A percentile compares a stretch with the other conserved stretches of the same genome.
These are phyloP conservation scores for Rhizophora apiculata DNA, from an alignment of 345 rosid genomes.

Conservation along the genomic window DNA sequence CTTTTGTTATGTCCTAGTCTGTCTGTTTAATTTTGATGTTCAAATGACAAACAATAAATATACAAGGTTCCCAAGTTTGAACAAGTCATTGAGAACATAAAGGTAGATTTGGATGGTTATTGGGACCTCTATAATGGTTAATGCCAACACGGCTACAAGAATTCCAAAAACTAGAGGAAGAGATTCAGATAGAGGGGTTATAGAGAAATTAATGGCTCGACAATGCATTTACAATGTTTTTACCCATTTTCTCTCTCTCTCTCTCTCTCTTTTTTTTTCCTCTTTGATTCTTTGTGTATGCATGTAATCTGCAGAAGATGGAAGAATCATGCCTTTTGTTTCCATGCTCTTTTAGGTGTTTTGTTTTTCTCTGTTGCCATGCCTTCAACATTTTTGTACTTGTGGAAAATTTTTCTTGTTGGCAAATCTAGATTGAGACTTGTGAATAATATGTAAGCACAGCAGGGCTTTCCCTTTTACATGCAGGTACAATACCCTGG, in stretches of 20 bases:
- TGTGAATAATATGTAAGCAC: not conserved
- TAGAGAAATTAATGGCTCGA: no score
- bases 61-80: not conserved
- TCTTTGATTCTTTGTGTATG: no score
- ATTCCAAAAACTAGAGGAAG: no score
- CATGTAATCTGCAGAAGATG: no score
- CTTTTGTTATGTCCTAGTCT: not conserved
- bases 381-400: not conserved
- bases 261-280: no score
- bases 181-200: no score
- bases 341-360: no score
- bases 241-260: no score
- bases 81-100: not conserved
- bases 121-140: not conserved
- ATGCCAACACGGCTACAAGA: not conserved
- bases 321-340: no score
- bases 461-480: constrained; percentile 12
- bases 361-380: no score
- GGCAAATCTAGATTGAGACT: not conserved
- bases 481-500: constrained; percentile 87
- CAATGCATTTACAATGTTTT: no score
- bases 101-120: not conserved
- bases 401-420: not conserved
- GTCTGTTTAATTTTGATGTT: not conserved
- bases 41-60: not conserved